These are phyloP conservation scores for Mortierella sp. DNA, from an alignment of 371 early-diverging fungal species.

Conservation along the genomic window DNA sequence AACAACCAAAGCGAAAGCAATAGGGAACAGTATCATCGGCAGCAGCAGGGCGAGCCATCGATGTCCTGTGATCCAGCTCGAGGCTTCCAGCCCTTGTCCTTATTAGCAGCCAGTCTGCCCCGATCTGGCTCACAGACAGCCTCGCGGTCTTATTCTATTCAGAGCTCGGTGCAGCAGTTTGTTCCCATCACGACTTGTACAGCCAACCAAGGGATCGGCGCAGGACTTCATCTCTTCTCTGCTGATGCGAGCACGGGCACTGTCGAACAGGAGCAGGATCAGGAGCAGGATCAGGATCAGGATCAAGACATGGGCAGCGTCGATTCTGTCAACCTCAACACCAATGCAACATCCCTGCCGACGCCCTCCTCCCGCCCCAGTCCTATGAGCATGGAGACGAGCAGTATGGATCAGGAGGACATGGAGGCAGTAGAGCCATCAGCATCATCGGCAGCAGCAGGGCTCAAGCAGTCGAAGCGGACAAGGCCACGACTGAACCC, in stretches of 20 bases:
- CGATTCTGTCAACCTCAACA: not conserved
- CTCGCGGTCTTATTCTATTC: not conserved
- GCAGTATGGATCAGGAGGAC: constrained; percentile 24
- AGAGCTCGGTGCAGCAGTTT: constrained; percentile 35
- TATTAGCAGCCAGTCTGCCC: not conserved
- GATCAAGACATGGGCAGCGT: constrained; percentile 40
- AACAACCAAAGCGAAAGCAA: not conserved
- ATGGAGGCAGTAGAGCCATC: constrained; percentile 12
- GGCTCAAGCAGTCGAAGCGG: not conserved
- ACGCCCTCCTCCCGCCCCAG: constrained; percentile 6
- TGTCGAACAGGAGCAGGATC: not conserved
- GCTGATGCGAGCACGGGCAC: not conserved
- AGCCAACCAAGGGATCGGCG: not conserved
- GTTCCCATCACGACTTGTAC: constrained; percentile 18
- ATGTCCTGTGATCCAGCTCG: not conserved
- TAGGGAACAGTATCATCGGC: not conserved
- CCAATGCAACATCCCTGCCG: not conserved
- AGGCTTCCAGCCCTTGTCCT: constrained; percentile 8
- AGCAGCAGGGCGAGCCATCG: not conserved
- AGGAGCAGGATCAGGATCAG: not conserved
- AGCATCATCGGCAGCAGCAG: not conserved
- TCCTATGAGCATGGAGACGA: constrained; percentile 19
- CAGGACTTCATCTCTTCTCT: not conserved
- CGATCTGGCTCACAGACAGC: not conserved
- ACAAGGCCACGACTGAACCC: constrained; percentile 16